These are phyloP conservation scores for Tricholoma flavovirens DNA, from an alignment of 768 basidiomycete genomes.

Conservation along the genomic window DNA sequence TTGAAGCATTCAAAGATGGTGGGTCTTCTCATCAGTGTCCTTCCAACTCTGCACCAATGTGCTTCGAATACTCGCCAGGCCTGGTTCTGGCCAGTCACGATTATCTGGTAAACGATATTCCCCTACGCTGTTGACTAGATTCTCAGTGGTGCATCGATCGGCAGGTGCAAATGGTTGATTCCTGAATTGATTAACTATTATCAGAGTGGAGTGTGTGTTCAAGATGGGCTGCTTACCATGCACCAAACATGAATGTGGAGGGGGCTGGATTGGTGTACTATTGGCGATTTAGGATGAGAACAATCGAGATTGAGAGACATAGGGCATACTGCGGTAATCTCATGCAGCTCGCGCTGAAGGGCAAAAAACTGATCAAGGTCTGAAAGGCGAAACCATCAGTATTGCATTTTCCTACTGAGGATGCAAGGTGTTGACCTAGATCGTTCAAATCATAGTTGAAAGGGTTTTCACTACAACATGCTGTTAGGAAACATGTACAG, in stretches of 20 bases:
- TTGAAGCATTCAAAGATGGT: slow-evolving; percentile 2
- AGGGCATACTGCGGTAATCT: slow-evolving; percentile 59
- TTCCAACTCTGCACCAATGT: slow-evolving; percentile 16
- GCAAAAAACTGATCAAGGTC: slow-evolving; percentile 66
- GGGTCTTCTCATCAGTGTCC: slow-evolving; percentile 13
- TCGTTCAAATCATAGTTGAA: slow-evolving; percentile 67
- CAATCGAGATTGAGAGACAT: slow-evolving; percentile 22
- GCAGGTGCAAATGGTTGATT: slow-evolving; percentile 71
- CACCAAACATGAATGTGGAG: slow-evolving; percentile 45
- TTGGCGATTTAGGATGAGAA: slow-evolving; percentile 8
- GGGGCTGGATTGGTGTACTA: slow-evolving; percentile 54
- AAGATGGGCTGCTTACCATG: slow-evolving; percentile 25
- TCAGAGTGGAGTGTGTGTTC: background rate
- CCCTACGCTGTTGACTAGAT: slow-evolving; percentile 35
- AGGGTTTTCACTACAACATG: slow-evolving; percentile 57
- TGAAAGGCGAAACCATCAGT: slow-evolving; percentile 17
- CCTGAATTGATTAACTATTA: slow-evolving; percentile 12
- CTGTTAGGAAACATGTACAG: too few species aligned
- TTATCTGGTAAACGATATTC: slow-evolving; percentile 28
- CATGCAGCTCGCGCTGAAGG: slow-evolving; percentile 63
- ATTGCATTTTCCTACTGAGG: background rate
- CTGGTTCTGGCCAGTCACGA: slow-evolving; percentile 10
- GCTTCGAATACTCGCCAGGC: slow-evolving; percentile 13
- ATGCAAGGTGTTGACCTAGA: slow-evolving; percentile 35
- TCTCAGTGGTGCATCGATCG: slow-evolving; percentile 51